Conservation (phyloP, 2,329 filamentous ascomycete genomes). For the Hypocreales sp. region DNA sequence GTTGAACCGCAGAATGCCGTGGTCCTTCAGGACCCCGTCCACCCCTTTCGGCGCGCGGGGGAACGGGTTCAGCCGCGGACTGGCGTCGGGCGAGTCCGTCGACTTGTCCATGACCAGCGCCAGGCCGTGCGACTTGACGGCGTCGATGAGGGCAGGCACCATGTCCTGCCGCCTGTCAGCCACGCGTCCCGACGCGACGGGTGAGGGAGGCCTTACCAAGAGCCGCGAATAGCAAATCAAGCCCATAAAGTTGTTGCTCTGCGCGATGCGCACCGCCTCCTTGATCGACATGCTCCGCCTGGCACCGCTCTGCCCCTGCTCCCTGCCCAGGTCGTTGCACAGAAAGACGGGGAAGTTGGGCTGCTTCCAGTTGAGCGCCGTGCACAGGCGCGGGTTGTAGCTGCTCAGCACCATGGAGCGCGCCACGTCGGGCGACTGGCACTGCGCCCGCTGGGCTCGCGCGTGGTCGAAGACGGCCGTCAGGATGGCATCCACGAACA, state of each 20-base stretch:
- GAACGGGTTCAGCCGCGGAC: constrained; percentile 31
- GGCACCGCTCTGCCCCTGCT: constrained; percentile 43
- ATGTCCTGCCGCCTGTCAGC: constrained; percentile 48
- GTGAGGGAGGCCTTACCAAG: constrained; percentile 44
- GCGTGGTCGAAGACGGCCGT: constrained; percentile 85
- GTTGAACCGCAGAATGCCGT: constrained; percentile 84
- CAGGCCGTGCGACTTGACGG: constrained; percentile 86
- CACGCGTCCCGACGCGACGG: too few relatives aligned
- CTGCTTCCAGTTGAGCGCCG: constrained; percentile 96
- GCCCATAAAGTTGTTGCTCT: constrained; percentile 97
- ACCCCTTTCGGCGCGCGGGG: constrained; percentile 60
- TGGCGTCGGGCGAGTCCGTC: constrained; percentile 30
- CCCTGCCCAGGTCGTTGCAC: constrained; percentile 76
- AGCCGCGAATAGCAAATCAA: constrained; percentile 79
- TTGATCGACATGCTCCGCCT: constrained; percentile 71
- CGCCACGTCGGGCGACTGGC: constrained; percentile 53
- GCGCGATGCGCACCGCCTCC: constrained; percentile 82
- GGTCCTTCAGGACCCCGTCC: constrained; percentile 71
- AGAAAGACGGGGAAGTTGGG: constrained; percentile 94
- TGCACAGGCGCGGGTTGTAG: constrained; percentile 81
- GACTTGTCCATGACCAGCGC: constrained; percentile 85
- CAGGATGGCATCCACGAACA: constrained; percentile 70
- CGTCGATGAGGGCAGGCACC: constrained; percentile 80
- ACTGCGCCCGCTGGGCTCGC: constrained; percentile 45
- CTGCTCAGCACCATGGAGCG: constrained; percentile 88